phyloP scores from a whole-genome alignment of 768 basidiomycete genomes.

The Lyophyllum decastes region DNA sequence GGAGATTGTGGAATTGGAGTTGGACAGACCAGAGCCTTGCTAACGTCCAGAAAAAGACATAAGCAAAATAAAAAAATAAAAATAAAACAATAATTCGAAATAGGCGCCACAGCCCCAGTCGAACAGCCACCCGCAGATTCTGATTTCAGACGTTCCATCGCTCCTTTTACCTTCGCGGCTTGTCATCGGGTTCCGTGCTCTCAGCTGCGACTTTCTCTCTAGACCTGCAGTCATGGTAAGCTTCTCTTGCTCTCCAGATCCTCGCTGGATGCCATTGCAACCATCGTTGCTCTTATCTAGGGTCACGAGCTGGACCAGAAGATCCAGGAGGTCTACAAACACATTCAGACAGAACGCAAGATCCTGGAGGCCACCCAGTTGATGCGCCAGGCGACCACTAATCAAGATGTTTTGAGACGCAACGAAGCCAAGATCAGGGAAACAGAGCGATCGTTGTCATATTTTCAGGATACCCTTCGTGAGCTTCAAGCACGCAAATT shows the following conservation, averaged over 20 bases:
- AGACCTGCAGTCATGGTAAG: constrained; percentile 23
- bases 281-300: constrained; percentile 28
- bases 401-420: constrained; percentile 81
- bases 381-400: constrained; percentile 79
- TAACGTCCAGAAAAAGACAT: constrained; percentile 16
- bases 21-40: not conserved
- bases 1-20: not conserved
- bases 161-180: constrained; percentile 9
- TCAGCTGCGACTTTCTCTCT: constrained; percentile 15
- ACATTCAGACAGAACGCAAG: constrained; percentile 92
- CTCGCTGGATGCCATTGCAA: constrained; percentile 24
- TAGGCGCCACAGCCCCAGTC: constrained; percentile 26
- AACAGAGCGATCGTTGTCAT: constrained; percentile 78
- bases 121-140: constrained; percentile 23
- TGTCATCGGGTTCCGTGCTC: constrained; percentile 13
- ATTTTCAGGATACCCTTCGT: constrained; percentile 85
- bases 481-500: constrained; percentile 81
- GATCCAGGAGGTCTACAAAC: constrained; percentile 87
- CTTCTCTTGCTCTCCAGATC: not conserved
- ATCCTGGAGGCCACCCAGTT: constrained; percentile 83
- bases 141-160: constrained; percentile 17
- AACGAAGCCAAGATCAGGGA: constrained; percentile 88
- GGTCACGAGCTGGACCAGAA: constrained; percentile 84
- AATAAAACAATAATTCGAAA: constrained; percentile 11
- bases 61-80: constrained; percentile 8